These are phyloP conservation scores for Laguncularia racemosa DNA, from an alignment of 345 rosid genomes.

Conservation along the genomic window DNA sequence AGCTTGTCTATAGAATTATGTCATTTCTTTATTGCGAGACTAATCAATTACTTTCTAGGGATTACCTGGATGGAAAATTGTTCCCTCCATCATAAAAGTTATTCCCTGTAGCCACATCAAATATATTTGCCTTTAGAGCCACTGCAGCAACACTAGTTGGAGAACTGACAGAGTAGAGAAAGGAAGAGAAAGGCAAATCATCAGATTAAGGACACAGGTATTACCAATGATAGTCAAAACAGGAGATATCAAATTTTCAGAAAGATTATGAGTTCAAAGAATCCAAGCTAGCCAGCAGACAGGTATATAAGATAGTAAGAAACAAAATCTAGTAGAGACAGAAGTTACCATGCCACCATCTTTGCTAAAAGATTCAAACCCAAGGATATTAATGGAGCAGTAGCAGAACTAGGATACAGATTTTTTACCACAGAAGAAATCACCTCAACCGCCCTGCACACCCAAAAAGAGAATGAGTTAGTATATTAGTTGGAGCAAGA, in stretches of 20 bases:
- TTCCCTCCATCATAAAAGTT: conserved; percentile 33
- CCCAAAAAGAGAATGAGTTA: conserved; percentile 3
- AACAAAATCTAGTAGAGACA: background rate
- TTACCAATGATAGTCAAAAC: too few relatives aligned
- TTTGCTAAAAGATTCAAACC: conserved; percentile 62
- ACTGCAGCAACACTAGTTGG: conserved; percentile 62
- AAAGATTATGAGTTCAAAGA: background rate
- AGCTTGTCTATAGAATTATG: background rate
- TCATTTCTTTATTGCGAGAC: background rate
- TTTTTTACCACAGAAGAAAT: conserved; percentile 58
- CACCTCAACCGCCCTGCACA: conserved; percentile 70
- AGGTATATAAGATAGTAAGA: conserved; percentile 1
- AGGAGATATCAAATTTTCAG: background rate
- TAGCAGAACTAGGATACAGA: conserved; percentile 38
- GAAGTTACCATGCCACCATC: conserved; percentile 65
- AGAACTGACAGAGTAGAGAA: conserved; percentile 37
- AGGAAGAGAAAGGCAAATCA: background rate
- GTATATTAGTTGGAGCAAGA: background rate
- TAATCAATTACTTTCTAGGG: background rate
- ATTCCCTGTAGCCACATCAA: conserved; percentile 49
- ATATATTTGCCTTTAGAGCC: conserved; percentile 50
- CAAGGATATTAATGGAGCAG: conserved; percentile 66
- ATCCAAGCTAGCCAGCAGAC: background rate
- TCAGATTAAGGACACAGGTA: too few relatives aligned
- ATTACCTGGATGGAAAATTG: conserved; percentile 56